Conservation (phyloP, 2,329 filamentous ascomycete genomes). For the Sphaerulina vaccinii region DNA sequence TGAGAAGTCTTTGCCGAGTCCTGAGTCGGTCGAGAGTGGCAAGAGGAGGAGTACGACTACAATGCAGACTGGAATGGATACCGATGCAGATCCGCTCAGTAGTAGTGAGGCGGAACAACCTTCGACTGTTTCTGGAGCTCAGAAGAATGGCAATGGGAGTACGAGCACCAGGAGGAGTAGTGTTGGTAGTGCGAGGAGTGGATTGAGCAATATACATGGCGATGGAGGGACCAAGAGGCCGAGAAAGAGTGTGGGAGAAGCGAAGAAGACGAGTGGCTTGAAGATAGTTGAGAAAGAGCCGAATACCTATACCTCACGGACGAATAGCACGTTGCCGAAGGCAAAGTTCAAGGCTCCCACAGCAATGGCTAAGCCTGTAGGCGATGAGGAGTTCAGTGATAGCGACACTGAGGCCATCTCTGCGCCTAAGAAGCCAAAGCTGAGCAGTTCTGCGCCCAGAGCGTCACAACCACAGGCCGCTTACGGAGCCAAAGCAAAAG, state of each 20-base stretch:
- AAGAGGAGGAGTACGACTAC: background rate
- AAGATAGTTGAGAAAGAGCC: background rate
- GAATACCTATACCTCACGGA: background rate
- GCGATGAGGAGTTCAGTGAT: conserved; percentile 1
- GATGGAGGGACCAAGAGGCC: background rate
- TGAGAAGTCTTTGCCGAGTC: conserved; percentile 7
- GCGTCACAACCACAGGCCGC: conserved; percentile 3
- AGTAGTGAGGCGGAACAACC: conserved; percentile 3
- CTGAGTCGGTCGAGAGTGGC: background rate
- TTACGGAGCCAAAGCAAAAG: conserved; percentile 3
- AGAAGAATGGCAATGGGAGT: conserved; percentile 1
- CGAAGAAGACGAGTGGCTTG: background rate
- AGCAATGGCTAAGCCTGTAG: background rate
- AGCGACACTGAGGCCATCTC: background rate
- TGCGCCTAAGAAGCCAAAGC: background rate
- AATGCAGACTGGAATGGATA: background rate
- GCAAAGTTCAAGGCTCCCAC: background rate
- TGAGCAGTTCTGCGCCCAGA: background rate
- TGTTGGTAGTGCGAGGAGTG: background rate
- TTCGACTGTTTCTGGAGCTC: background rate
- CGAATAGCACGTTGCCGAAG: background rate
- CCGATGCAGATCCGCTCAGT: conserved; percentile 8
- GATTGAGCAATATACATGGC: background rate
- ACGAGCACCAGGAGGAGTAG: background rate
- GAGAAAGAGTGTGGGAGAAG: background rate